Evolutionary conservation across 768 basidiomycete species (phyloP), one percentile per base, ranked within the genome.

Genomic region (Podaxis sp.): DNA sequence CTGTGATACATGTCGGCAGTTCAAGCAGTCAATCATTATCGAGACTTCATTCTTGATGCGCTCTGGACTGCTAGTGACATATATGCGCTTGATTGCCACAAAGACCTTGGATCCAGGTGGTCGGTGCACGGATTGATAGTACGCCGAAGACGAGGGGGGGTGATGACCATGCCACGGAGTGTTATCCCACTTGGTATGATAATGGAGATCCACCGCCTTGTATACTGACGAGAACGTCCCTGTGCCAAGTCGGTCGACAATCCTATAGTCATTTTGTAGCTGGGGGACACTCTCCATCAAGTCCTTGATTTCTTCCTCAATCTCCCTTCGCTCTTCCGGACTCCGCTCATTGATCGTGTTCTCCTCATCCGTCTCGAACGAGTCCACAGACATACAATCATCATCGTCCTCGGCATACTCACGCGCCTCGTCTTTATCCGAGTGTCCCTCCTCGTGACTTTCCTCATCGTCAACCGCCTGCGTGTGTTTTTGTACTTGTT

Each of bases 141-240:
- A 74, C 36, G 89, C 87, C 9, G 86, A 87, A 25, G 88, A 90
- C 5, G 74, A 69, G 1, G 79, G 73, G 1, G 84, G 82, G 66
- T 90, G 89, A 50, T 75, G 72, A 0, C 88, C 88, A 35, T 84
- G 84, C 91, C 91, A 93, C 11, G 84, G 78, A 4, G 72, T 65
- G 66, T 93, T 92, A 71, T 91, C 82, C 87, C 86, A 92, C 36
- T 61, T 61, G 55, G 90, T 89, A 52, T 80, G 75, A 65, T 92
- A 84, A 67, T 90, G 74, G 14, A 90, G 67, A 72, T 99, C 97
- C 64, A 95, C 73, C 0, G 95, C 97, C 68, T 98, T 97, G 82
- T 98, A 99, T n/a, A 99, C 97, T 9, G 95, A 95, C 0, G 96
- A 98, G 75, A 99, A 99, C 1, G 96, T 99, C 14, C 96, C 96